Conservation (phyloP, 345 rosid species). For the Nasturtium officinale region DNA sequence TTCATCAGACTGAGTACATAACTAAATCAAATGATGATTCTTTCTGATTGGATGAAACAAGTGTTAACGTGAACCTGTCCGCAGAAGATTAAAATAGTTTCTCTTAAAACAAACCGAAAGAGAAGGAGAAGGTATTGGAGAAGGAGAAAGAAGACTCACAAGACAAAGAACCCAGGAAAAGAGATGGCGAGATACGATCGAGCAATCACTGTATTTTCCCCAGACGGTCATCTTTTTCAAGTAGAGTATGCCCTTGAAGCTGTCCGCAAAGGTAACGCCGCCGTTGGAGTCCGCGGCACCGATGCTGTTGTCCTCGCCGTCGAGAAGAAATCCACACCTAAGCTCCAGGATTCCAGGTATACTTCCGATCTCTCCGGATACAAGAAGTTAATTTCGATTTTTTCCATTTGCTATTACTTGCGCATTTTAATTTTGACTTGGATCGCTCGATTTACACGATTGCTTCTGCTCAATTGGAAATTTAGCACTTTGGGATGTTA, state of each 20-base stretch:
- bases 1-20: too few relatives aligned
- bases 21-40: neutral
- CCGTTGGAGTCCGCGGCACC: conserved; percentile 90
- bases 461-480: neutral
- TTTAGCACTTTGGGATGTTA: neutral
- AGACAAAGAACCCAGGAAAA: conserved; percentile 4
- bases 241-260: conserved; percentile 99
- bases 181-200: conserved; percentile 91
- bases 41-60: conserved; percentile 6
- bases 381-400: neutral
- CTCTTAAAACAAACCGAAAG: conserved; percentile 14
- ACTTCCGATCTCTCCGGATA: conserved; percentile 5
- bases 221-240: conserved; percentile 82
- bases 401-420: neutral
- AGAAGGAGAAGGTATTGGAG: conserved; percentile 5
- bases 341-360: conserved; percentile 91
- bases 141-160: conserved; percentile 8
- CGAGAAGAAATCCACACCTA: conserved; percentile 93
- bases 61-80: conserved; percentile 15
- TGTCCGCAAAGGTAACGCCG: conserved; percentile 98
- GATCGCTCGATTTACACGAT: conserved; percentile 12
- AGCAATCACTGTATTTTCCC: conserved; percentile 92
- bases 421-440: conserved; percentile 2
- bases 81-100: conserved; percentile 30
- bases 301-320: conserved; percentile 91